phyloP scores from a whole-genome alignment of 345 rosid species.

The Limnanthes douglasii region DNA sequence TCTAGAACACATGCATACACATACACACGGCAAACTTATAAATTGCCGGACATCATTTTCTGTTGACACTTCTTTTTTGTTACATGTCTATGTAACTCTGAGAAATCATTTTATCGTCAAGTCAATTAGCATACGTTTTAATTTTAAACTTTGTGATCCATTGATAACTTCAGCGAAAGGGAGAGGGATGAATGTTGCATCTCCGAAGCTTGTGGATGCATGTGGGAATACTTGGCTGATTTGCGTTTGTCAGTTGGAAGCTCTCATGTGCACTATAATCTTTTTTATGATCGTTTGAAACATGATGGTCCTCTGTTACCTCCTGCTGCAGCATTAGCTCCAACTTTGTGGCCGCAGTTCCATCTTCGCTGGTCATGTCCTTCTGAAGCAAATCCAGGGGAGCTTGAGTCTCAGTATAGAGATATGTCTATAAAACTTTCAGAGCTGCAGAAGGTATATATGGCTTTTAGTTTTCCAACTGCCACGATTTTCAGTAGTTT shows the following conservation, averaged over 20 bases:
- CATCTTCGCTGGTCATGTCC: conserved; percentile 99
- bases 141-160: conserved; percentile 3
- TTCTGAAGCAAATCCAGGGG: conserved; percentile 57
- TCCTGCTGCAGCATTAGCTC: conserved; percentile 97
- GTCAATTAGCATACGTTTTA: background rate
- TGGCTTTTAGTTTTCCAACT: conserved; percentile 5
- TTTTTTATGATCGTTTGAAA: conserved; percentile 53
- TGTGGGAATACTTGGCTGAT: conserved; percentile 84
- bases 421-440: conserved; percentile 38
- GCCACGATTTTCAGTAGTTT: background rate
- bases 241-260: conserved; percentile 42
- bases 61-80: too few species aligned
- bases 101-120: too few species aligned
- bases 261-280: conserved; percentile 67
- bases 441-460: conserved; percentile 57
- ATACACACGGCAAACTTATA: too few species aligned
- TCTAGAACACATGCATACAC: too few species aligned
- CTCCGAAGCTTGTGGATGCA: conserved; percentile 62
- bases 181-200: conserved; percentile 64
- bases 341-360: conserved; percentile 93
- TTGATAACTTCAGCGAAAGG: conserved; percentile 54
- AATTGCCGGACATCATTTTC: conserved; percentile 1
- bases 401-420: conserved; percentile 59
- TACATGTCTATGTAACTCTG: too few species aligned
- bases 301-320: conserved; percentile 49